phyloP scores from a whole-genome alignment of 1,284 basidiomycete species.

The Leccinum subrobustum region DNA sequence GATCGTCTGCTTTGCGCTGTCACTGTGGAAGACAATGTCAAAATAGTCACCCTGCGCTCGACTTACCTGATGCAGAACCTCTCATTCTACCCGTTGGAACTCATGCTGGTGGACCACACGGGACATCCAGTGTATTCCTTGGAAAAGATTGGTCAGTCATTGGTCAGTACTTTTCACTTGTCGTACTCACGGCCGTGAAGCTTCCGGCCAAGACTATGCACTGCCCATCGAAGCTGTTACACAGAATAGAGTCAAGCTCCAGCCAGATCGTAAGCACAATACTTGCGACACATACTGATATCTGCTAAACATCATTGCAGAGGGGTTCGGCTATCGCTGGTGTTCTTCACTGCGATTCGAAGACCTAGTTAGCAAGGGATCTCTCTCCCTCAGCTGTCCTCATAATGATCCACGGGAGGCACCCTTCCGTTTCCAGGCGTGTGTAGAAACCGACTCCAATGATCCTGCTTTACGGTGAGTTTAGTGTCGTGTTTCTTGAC shows the following conservation, averaged over 20 bases:
- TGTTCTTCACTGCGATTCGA: conserved; percentile 90
- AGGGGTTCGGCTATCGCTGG: conserved; percentile 96
- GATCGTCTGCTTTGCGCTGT: conserved; percentile 91
- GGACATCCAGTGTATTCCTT: conserved; percentile 82
- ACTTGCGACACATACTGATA: conserved; percentile 5
- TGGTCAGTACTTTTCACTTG: background rate
- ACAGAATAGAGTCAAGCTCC: conserved; percentile 80
- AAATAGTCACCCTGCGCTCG: conserved; percentile 93
- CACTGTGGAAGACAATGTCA: conserved; percentile 90
- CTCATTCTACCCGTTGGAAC: conserved; percentile 90
- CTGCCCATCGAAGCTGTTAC: conserved; percentile 92
- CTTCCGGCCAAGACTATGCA: conserved; percentile 86
- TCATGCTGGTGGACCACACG: conserved; percentile 85
- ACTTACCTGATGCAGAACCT: conserved; percentile 93
- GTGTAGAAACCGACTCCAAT: conserved; percentile 77
- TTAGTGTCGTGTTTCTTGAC: background rate
- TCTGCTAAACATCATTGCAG: conserved; percentile 40
- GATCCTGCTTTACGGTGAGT: conserved; percentile 61
- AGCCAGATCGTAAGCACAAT: conserved; percentile 82
- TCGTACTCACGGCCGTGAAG: conserved; percentile 34
- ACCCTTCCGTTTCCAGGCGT: conserved; percentile 94
- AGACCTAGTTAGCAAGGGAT: conserved; percentile 78
- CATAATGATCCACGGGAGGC: conserved; percentile 83
- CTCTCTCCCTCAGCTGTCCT: conserved; percentile 84
- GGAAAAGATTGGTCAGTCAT: conserved; percentile 76